Evolutionary conservation across 306 rosid species (phyloP).

Genomic region (Acacia crassicarpa): DNA sequence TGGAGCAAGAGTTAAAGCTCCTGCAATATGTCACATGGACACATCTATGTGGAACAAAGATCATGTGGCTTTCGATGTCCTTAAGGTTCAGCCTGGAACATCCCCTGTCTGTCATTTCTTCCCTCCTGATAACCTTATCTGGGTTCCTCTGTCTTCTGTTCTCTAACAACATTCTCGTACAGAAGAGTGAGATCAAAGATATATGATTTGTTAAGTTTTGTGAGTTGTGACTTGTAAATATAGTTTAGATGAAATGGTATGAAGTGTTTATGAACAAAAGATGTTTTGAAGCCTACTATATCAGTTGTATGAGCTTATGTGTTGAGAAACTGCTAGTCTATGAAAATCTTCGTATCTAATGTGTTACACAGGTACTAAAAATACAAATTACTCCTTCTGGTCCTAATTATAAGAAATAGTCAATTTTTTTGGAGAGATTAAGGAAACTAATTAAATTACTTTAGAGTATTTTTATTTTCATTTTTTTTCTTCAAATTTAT

Average conservation of each 20-base stretch:
- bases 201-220: not conserved
- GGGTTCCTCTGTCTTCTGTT: constrained; percentile 42
- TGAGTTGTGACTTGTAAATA: not conserved
- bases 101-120: constrained; percentile 82
- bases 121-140: constrained; percentile 60
- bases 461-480: too few species aligned
- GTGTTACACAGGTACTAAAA: too few species aligned
- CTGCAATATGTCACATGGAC: constrained; percentile 81
- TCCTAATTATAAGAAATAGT: too few species aligned
- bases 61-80: constrained; percentile 59
- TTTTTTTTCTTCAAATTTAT: too few species aligned
- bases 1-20: constrained; percentile 58
- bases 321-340: not conserved
- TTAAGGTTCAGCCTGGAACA: constrained; percentile 51
- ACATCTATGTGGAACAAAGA: constrained; percentile 69
- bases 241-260: not conserved
- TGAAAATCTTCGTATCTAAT: constrained; percentile 1
- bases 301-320: not conserved
- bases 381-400: too few species aligned
- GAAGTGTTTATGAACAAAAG: not conserved
- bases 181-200: not conserved
- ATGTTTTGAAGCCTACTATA: not conserved
- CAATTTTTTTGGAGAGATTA: too few species aligned
- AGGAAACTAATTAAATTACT: too few species aligned
- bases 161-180: not conserved